Conservation (phyloP, 345 rosid genomes). For the Gossypium arboreum region DNA sequence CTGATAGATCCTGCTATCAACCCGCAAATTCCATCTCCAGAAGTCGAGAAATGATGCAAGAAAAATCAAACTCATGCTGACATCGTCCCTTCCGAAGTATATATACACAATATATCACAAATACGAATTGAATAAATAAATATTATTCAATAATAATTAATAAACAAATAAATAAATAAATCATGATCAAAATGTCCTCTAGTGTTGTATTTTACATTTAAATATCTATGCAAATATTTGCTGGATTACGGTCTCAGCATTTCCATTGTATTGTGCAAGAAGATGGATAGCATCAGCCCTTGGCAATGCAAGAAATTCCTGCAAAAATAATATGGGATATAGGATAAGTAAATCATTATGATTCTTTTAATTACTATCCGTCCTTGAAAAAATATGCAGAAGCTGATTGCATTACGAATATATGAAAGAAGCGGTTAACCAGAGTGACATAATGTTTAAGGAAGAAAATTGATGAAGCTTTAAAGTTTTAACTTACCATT, state of each 20-base stretch:
- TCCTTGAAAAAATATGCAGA: background rate
- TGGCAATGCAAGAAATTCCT: conserved; percentile 98
- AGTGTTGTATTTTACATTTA: background rate
- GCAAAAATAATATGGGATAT: background rate
- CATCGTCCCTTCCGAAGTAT: too few relatives aligned
- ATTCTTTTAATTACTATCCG: background rate
- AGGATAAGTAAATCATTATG: background rate
- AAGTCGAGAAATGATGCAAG: too few relatives aligned
- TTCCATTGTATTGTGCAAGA: conserved; percentile 78
- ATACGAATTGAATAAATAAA: conserved; percentile 8
- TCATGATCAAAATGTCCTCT: background rate
- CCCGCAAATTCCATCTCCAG: too few relatives aligned
- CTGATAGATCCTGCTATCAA: too few relatives aligned
- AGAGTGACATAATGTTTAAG: background rate
- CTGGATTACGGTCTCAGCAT: conserved; percentile 80
- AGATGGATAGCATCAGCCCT: conserved; percentile 96
- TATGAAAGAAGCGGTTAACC: too few relatives aligned
- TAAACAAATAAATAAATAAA: background rate
- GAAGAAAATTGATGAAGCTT: background rate
- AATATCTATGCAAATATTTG: conserved; percentile 52
- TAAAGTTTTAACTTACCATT: conserved; percentile 59
- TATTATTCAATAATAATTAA: background rate
- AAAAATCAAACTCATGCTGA: too few relatives aligned
- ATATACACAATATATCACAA: background rate
- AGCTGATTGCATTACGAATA: too few relatives aligned